Conservation (phyloP, 2,329 filamentous ascomycete species). For the Aotearoamyces nothofagi region DNA sequence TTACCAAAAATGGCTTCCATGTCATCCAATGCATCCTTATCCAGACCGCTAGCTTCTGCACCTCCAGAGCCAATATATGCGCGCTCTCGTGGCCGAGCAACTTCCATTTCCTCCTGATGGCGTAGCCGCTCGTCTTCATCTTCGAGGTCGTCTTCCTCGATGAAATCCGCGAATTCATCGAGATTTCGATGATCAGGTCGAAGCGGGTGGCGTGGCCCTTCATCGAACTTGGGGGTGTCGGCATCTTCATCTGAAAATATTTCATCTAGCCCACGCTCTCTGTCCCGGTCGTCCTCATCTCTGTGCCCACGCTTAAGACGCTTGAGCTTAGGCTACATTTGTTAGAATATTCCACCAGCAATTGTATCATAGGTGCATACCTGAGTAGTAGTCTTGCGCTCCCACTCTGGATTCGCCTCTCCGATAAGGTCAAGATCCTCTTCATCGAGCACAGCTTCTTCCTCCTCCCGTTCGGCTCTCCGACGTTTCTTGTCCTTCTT, state of each 20-base stretch:
- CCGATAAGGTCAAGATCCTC: constrained; percentile 94
- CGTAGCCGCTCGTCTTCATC: constrained; percentile 66
- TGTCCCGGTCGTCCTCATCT: constrained; percentile 51
- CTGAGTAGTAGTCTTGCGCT: constrained; percentile 52
- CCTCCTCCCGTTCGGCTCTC: constrained; percentile 61
- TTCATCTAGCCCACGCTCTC: constrained; percentile 65
- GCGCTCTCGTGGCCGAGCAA: constrained; percentile 63
- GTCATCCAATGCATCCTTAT: constrained; percentile 86
- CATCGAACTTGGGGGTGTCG: constrained; percentile 32
- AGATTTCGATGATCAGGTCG: constrained; percentile 36
- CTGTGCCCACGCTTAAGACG: constrained; percentile 85
- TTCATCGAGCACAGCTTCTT: constrained; percentile 76
- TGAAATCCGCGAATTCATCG: constrained; percentile 89
- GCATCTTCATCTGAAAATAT: constrained; percentile 94
- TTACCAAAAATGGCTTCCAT: constrained; percentile 95
- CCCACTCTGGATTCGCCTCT: constrained; percentile 57
- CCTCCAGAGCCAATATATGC: constrained; percentile 51
- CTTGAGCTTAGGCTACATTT: constrained; percentile 72
- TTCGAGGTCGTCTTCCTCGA: constrained; percentile 86
- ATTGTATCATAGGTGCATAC: constrained; percentile 30
- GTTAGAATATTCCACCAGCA: constrained; percentile 6
- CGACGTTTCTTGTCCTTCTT: constrained; percentile 65
- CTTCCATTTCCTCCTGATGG: constrained; percentile 73
- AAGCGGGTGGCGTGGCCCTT: constrained; percentile 21
- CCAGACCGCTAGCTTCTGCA: constrained; percentile 70